These are phyloP conservation scores for Crithidia mellificae DNA, from an alignment of 208 protist species.

Conservation along the genomic window DNA sequence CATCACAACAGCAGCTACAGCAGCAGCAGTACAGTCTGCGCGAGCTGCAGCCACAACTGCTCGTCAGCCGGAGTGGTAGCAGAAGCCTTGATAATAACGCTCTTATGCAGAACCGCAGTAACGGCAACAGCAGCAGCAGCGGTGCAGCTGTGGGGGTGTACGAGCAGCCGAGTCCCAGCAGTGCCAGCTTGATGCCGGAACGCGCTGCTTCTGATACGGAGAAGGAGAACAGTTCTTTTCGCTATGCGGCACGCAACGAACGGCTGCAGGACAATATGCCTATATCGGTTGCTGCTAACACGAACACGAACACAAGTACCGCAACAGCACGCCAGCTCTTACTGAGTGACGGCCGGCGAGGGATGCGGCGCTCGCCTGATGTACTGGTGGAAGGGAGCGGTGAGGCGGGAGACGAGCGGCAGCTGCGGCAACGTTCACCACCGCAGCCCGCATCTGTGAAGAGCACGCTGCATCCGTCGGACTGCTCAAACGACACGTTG, in stretches of 20 bases:
- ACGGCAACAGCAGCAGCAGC: not conserved
- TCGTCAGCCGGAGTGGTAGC: not conserved
- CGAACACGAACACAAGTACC: not conserved
- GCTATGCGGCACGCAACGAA: not conserved
- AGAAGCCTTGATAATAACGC: too few species aligned
- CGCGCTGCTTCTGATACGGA: not conserved
- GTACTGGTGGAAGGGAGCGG: not conserved
- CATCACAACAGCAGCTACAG: too few species aligned
- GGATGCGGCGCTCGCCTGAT: not conserved
- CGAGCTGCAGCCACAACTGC: not conserved
- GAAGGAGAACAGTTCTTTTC: not conserved
- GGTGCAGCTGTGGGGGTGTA: not conserved
- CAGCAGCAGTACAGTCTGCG: too few species aligned
- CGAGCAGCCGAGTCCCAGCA: not conserved
- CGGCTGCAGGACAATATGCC: not conserved
- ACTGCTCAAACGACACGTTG: not conserved
- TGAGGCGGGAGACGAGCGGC: not conserved
- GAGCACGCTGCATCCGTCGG: not conserved
- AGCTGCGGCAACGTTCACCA: not conserved
- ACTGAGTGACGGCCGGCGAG: conserved; percentile 5
- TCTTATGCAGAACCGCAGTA: too few species aligned
- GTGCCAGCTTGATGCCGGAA: not conserved
- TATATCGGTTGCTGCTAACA: not conserved
- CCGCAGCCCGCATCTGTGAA: not conserved
- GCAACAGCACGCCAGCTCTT: not conserved